phyloP scores from a whole-genome alignment of 208 protist genomes.

The Strigomonas culicis region DNA sequence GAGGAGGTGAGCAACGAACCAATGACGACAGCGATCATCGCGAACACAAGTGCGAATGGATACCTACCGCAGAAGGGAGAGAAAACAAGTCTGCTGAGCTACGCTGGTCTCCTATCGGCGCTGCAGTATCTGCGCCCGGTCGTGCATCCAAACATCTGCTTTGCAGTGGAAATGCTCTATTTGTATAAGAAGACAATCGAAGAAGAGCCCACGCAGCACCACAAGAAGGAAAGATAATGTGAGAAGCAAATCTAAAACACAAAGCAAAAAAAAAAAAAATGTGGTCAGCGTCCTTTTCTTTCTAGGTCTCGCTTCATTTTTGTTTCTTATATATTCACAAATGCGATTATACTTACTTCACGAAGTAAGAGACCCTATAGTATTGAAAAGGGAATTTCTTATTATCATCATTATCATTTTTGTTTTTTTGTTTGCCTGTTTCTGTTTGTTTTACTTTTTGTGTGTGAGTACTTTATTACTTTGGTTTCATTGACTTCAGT shows the following conservation, averaged over 20 bases:
- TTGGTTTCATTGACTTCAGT: neutral
- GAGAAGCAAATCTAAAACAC: neutral
- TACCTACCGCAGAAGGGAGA: neutral
- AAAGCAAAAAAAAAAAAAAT: conserved; percentile 7
- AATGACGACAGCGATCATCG: neutral
- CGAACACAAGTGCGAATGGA: too few relatives aligned
- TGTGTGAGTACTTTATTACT: too few relatives aligned
- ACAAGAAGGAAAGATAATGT: neutral
- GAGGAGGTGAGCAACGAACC: neutral
- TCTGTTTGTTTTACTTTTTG: neutral
- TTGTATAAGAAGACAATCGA: conserved; percentile 32
- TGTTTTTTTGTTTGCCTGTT: neutral
- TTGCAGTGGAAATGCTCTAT: conserved; percentile 49
- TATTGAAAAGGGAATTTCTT: too few relatives aligned
- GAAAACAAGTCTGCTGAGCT: neutral
- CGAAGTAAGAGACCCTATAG: too few relatives aligned
- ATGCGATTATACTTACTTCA: too few relatives aligned
- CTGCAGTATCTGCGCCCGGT: conserved; percentile 37
- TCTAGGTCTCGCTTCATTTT: neutral
- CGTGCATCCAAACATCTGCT: conserved; percentile 67
- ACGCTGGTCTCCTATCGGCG: conserved; percentile 24
- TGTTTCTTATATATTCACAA: neutral
- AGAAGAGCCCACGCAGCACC: neutral
- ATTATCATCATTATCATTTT: neutral
- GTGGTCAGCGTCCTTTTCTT: neutral